A percentile compares a stretch with the other conserved stretches of the same genome.
Conservation (phyloP, 176 grass and related monocot species). For the Guadua angustifolia region DNA sequence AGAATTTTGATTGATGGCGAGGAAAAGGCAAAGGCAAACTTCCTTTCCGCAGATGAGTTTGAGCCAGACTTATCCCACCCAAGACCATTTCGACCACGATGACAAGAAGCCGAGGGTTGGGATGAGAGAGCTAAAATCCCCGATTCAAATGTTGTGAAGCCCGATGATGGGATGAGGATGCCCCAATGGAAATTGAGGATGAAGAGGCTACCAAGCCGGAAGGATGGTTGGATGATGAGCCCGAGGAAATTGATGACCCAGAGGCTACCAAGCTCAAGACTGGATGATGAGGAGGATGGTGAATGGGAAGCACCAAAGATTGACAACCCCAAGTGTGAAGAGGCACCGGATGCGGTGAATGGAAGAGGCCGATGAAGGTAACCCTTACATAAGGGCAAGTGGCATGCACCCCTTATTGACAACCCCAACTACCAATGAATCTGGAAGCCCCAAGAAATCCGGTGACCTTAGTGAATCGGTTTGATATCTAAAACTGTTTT, state of each 20-base stretch:
- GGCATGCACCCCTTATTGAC: conserved; percentile 87
- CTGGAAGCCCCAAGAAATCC: conserved; percentile 97
- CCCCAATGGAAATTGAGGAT: conserved; percentile 90
- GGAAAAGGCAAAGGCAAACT: conserved; percentile 86
- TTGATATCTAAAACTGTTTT: too few species aligned
- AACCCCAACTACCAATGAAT: conserved; percentile 93
- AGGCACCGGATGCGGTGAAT: conserved; percentile 92
- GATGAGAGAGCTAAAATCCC: conserved; percentile 94
- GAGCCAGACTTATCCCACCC: too few species aligned
- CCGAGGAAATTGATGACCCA: conserved; percentile 91
- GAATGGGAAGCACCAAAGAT: conserved; percentile 93
- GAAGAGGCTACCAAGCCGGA: conserved; percentile 85
- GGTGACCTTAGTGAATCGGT: too few species aligned
- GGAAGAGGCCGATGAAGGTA: conserved; percentile 95
- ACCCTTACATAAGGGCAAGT: conserved; percentile 99
- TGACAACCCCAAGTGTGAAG: conserved; percentile 94
- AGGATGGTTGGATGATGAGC: conserved; percentile 96
- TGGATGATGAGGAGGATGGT: conserved; percentile 99
- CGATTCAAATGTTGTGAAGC: conserved; percentile 74
- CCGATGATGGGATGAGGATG: conserved; percentile 98
- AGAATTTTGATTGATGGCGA: conserved; percentile 89
- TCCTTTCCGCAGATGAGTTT: conserved; percentile 88
- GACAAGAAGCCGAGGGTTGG: conserved; percentile 99
- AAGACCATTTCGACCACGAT: conserved; percentile 96
- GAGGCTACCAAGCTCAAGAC: conserved; percentile 84